Conservation (phyloP, 768 basidiomycete genomes). For the Rhizopogon vulgaris region DNA sequence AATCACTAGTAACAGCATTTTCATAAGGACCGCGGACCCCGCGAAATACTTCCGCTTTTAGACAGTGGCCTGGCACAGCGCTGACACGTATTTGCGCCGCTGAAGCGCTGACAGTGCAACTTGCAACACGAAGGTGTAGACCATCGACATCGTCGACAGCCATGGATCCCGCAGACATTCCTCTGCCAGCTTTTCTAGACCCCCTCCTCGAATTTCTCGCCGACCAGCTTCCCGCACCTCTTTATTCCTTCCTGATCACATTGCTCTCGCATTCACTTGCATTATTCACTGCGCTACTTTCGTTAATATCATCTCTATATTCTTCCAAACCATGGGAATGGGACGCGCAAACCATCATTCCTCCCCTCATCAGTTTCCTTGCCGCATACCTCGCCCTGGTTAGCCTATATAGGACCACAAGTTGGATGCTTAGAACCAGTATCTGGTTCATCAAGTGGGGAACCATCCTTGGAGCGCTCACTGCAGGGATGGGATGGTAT, state of each 20-base stretch:
- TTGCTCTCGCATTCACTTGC: conserved; percentile 48
- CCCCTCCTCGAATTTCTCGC: conserved; percentile 50
- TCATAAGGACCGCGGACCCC: neutral
- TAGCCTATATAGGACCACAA: conserved; percentile 73
- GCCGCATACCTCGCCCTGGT: conserved; percentile 72
- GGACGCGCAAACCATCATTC: conserved; percentile 62
- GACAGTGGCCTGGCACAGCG: neutral
- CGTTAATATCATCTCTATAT: conserved; percentile 41
- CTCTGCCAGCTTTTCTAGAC: conserved; percentile 45
- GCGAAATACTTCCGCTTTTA: neutral
- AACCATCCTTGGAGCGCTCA: conserved; percentile 45
- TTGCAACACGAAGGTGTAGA: neutral
- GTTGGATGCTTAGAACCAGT: conserved; percentile 61
- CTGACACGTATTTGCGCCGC: neutral
- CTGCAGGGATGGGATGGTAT: conserved; percentile 52
- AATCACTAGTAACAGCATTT: neutral
- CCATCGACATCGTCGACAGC: neutral
- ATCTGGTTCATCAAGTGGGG: conserved; percentile 80
- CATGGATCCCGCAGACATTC: conserved; percentile 21
- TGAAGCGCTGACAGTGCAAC: neutral
- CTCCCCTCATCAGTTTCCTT: conserved; percentile 68
- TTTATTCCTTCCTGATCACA: conserved; percentile 46
- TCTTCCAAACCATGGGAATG: conserved; percentile 51
- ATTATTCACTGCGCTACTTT: conserved; percentile 42
- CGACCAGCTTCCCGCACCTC: conserved; percentile 47